phyloP scores from a whole-genome alignment of 768 basidiomycete species.

The Lactarius sanguifluus region DNA sequence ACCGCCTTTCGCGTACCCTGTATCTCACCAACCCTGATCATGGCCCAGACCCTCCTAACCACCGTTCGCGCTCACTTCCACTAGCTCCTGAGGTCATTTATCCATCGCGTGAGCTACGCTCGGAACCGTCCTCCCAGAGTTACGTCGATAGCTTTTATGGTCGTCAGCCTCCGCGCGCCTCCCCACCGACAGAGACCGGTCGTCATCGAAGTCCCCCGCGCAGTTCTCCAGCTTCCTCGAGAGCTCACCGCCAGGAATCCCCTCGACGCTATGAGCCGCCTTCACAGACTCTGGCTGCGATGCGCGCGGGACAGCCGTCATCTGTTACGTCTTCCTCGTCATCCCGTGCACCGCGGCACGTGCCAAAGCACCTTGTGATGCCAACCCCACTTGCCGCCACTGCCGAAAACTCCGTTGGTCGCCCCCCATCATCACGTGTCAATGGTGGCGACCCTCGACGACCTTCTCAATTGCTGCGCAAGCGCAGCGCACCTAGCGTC shows the following conservation, averaged over 20 bases:
- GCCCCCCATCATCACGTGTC: not conserved
- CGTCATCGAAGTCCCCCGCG: not conserved
- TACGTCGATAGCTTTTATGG: slow-evolving; percentile 8
- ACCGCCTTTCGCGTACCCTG: slow-evolving; percentile 17
- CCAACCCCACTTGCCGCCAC: slow-evolving; percentile 53
- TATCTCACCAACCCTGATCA: slow-evolving; percentile 27
- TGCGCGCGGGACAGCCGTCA: slow-evolving; percentile 4
- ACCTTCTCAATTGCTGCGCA: slow-evolving; percentile 32
- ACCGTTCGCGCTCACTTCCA: not conserved
- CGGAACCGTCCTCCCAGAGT: not conserved
- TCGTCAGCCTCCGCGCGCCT: slow-evolving; percentile 2
- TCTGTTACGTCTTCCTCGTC: slow-evolving; percentile 24
- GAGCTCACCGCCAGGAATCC: not conserved
- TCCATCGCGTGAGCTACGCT: slow-evolving; percentile 4
- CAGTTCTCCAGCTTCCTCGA: not conserved
- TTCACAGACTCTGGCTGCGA: slow-evolving; percentile 21
- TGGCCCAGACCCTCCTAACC: not conserved
- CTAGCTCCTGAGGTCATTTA: slow-evolving; percentile 6
- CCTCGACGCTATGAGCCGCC: slow-evolving; percentile 26
- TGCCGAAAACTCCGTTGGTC: slow-evolving; percentile 5
- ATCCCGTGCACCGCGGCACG: slow-evolving; percentile 35
- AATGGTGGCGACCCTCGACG: slow-evolving; percentile 30
- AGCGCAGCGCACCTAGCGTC: slow-evolving; percentile 27
- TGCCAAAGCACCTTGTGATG: slow-evolving; percentile 73
- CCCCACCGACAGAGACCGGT: not conserved